phyloP scores from a whole-genome alignment of 139 green algal genomes.

The Asterochloris erici region DNA sequence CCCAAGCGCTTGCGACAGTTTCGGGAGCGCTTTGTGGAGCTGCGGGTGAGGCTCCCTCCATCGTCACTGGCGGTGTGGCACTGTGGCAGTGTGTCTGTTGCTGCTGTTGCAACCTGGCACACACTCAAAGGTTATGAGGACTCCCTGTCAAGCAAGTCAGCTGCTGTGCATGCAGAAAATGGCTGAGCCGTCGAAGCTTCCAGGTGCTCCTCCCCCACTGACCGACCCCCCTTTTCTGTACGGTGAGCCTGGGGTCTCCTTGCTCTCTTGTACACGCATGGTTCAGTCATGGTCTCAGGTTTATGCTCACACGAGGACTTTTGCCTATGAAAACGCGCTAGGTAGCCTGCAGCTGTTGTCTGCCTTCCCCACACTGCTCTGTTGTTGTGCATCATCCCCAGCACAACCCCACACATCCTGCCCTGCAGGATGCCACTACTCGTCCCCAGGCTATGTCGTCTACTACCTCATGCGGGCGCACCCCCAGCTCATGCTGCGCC shows the following conservation, averaged over 20 bases:
- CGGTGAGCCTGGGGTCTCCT: constrained; percentile 40
- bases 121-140: background rate
- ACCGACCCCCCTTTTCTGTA: constrained; percentile 78
- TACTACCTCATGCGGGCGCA: constrained; percentile 81
- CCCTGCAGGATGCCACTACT: constrained; percentile 87
- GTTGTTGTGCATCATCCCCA: background rate
- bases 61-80: constrained; percentile 12
- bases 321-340: background rate
- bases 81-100: background rate
- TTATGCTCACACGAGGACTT: too few relatives aligned
- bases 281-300: too few relatives aligned
- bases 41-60: constrained; percentile 22
- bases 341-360: background rate
- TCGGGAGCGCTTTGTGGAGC: constrained; percentile 30
- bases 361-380: background rate
- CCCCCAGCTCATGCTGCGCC: constrained; percentile 59
- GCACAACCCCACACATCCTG: background rate
- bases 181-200: background rate
- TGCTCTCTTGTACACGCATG: too few relatives aligned
- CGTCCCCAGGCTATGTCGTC: constrained; percentile 85
- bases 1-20: constrained; percentile 50
- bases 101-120: background rate
- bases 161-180: background rate
- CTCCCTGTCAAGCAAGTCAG: background rate
- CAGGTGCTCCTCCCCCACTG: constrained; percentile 25